Conservation (phyloP, 2,329 filamentous ascomycete species). For the Neofusicoccum sp. region DNA sequence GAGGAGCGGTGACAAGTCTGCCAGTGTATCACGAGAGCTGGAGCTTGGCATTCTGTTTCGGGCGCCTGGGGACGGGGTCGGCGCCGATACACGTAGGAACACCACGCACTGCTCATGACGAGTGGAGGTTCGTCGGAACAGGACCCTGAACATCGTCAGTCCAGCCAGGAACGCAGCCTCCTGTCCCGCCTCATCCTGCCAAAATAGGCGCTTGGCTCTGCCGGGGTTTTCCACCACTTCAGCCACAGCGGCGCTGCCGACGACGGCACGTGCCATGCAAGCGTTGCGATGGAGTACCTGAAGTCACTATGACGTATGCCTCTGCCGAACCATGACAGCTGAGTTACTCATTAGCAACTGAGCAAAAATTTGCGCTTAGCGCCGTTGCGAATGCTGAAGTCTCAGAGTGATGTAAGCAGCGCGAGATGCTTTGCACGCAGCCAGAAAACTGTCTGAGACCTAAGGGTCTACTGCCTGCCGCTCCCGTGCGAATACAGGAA, state of each 20-base stretch:
- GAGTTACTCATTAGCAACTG: neutral
- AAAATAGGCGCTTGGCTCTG: neutral
- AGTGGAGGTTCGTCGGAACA: neutral
- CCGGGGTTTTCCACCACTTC: neutral
- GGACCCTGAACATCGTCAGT: conserved; percentile 14
- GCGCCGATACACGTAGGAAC: neutral
- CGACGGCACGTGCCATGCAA: neutral
- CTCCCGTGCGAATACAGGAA: neutral
- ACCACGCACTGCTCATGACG: neutral
- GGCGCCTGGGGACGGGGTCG: neutral
- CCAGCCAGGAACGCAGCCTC: conserved; percentile 10
- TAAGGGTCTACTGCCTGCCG: conserved; percentile 1
- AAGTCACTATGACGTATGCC: conserved; percentile 1
- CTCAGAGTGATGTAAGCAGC: neutral
- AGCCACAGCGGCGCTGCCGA: conserved; percentile 3
- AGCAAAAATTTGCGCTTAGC: neutral
- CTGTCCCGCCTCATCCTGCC: conserved; percentile 2
- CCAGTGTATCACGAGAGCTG: conserved; percentile 8
- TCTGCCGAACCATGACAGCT: neutral
- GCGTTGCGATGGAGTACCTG: neutral
- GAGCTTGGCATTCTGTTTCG: neutral
- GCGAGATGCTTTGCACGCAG: neutral
- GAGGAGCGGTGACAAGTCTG: conserved; percentile 12
- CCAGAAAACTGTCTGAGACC: neutral
- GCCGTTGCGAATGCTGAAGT: neutral